Evolutionary conservation across 225 moss, liverwort and hornwort genomes (phyloP).

Genomic region (Anthoceros angustus): DNA sequence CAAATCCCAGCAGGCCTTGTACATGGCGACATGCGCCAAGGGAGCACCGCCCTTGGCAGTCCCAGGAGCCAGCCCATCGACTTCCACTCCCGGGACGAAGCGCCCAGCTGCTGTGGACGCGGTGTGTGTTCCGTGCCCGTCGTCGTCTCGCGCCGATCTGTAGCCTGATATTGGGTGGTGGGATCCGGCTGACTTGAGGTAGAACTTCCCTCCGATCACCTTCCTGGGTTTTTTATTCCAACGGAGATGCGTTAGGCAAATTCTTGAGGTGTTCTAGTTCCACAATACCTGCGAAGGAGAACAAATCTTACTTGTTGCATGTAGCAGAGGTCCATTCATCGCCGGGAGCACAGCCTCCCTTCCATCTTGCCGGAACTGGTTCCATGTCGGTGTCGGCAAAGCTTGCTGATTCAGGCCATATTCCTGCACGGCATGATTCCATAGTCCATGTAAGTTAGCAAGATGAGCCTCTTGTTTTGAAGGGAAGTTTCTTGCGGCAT

Average conservation of each 20-base stretch:
- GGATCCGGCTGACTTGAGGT: background rate
- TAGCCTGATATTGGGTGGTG: background rate
- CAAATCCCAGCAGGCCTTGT: background rate
- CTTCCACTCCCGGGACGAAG: background rate
- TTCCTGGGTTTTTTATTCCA: background rate
- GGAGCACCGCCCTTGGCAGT: background rate
- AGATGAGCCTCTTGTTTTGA: background rate
- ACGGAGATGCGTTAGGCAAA: background rate
- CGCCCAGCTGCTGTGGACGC: background rate
- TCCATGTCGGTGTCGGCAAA: conserved; percentile 38
- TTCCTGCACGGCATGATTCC: conserved; percentile 12
- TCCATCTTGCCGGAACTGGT: conserved; percentile 51
- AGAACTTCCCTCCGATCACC: conserved; percentile 1
- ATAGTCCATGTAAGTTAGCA: background rate
- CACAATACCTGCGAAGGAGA: background rate
- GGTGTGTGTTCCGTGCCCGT: background rate
- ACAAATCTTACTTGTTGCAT: conserved; percentile 45
- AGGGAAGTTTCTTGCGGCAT: background rate
- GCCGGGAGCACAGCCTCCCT: conserved; percentile 41
- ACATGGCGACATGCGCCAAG: background rate
- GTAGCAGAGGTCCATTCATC: conserved; percentile 31
- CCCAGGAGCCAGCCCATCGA: background rate
- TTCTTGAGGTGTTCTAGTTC: background rate
- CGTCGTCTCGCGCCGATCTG: background rate
- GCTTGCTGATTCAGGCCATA: conserved; percentile 69